phyloP scores from a whole-genome alignment of 495 filamentous ascomycete genomes.

The Aspergillus campestris region DNA sequence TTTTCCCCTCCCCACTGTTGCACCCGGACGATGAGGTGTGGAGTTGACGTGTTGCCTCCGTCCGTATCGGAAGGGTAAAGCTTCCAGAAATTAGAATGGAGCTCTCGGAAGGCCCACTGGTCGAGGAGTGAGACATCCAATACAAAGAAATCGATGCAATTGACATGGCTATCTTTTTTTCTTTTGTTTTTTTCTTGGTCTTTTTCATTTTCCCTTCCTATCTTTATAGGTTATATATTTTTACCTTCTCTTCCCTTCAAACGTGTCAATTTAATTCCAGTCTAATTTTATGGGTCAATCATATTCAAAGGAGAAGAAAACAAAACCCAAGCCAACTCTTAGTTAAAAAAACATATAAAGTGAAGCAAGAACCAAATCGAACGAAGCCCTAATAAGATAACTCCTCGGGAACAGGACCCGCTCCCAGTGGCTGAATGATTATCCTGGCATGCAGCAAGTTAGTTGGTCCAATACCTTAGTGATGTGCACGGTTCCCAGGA shows the following conservation, averaged over 20 bases:
- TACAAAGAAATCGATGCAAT: conserved; percentile 5
- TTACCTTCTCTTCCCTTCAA: background rate
- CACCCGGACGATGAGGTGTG: background rate
- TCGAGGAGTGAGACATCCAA: conserved; percentile 8
- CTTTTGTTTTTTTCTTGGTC: conserved; percentile 1
- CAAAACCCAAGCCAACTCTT: too few species aligned
- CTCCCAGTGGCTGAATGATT: conserved; percentile 15
- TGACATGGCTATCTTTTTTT: background rate
- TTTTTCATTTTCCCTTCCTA: background rate
- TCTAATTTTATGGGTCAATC: too few species aligned
- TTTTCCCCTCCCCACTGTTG: conserved; percentile 3
- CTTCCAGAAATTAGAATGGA: conserved; percentile 14
- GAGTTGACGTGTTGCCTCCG: too few species aligned
- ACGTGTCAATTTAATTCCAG: too few species aligned
- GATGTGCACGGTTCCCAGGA: conserved; percentile 12
- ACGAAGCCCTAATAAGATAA: too few species aligned
- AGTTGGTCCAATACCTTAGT: conserved; percentile 18
- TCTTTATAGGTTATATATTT: background rate
- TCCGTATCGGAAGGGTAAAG: too few species aligned
- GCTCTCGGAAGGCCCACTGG: conserved; percentile 2
- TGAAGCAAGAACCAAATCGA: too few species aligned
- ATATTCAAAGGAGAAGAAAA: too few species aligned
- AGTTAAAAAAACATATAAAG: too few species aligned
- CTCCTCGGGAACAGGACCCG: too few species aligned
- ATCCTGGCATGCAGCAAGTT: conserved; percentile 17